phyloP scores from a whole-genome alignment of 2,329 filamentous ascomycete species.

The Endoconidiophora polonica region DNA sequence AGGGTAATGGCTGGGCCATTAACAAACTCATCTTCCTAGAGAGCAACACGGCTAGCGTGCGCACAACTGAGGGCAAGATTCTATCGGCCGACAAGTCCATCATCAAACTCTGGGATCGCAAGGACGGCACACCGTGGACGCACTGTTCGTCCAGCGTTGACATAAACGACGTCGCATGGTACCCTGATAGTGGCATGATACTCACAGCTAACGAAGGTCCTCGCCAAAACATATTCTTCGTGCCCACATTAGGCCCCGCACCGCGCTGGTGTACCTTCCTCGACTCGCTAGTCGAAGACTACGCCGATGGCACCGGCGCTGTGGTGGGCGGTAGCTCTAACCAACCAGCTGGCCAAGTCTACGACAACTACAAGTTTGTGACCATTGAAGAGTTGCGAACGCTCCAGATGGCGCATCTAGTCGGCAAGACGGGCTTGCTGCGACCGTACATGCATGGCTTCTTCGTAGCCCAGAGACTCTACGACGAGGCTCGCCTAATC shows the following conservation, averaged over 20 bases:
- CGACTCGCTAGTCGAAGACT: slow-evolving; percentile 95
- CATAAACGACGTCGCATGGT: slow-evolving; percentile 86
- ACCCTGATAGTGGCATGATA: slow-evolving; percentile 83
- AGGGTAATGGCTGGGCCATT: slow-evolving; percentile 87
- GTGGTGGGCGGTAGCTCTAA: slow-evolving; percentile 11
- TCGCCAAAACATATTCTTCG: slow-evolving; percentile 88
- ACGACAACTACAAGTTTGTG: slow-evolving; percentile 99
- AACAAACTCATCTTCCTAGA: slow-evolving; percentile 57
- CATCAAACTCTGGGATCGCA: slow-evolving; percentile 89
- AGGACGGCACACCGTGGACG: slow-evolving; percentile 76
- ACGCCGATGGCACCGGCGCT: slow-evolving; percentile 50
- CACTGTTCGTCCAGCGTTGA: slow-evolving; percentile 90
- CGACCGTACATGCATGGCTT: slow-evolving; percentile 98
- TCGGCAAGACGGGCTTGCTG: slow-evolving; percentile 78
- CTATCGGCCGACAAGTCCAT: slow-evolving; percentile 86
- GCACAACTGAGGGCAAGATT: slow-evolving; percentile 71
- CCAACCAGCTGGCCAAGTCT: slow-evolving; percentile 58
- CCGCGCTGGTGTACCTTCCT: slow-evolving; percentile 94
- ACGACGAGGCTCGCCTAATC: slow-evolving; percentile 86
- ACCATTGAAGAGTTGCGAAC: slow-evolving; percentile 72
- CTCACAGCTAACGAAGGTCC: slow-evolving; percentile 93
- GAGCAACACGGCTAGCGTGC: slow-evolving; percentile 56
- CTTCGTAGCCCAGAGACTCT: slow-evolving; percentile 87
- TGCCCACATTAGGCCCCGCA: slow-evolving; percentile 81
- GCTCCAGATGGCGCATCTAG: slow-evolving; percentile 71